phyloP scores from a whole-genome alignment of 2,329 filamentous ascomycete species.

The Pleurostoma richardsiae region DNA sequence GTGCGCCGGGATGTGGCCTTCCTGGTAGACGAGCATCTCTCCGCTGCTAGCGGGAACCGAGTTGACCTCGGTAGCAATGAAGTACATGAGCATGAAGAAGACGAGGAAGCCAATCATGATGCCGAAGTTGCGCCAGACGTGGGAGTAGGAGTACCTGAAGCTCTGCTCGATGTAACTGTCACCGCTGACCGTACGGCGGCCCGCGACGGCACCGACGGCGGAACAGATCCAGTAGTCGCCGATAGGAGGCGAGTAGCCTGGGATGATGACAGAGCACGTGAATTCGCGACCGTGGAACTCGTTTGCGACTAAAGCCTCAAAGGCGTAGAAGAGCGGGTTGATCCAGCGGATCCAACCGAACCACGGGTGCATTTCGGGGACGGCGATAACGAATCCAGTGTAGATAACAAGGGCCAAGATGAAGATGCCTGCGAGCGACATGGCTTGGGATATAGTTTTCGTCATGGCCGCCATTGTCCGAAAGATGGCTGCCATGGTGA shows the following conservation, averaged over 20 bases:
- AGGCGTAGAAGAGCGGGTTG: slow-evolving; percentile 69
- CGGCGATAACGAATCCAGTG: slow-evolving; percentile 51
- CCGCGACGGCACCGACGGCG: slow-evolving; percentile 48
- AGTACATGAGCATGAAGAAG: slow-evolving; percentile 59
- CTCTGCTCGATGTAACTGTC: slow-evolving; percentile 53
- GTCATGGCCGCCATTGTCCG: slow-evolving; percentile 68
- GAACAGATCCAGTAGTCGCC: slow-evolving; percentile 48
- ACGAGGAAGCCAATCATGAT: slow-evolving; percentile 61
- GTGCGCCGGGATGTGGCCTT: slow-evolving; percentile 43
- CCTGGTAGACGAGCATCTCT: slow-evolving; percentile 64
- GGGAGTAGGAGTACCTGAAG: slow-evolving; percentile 50
- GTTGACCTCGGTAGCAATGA: slow-evolving; percentile 60
- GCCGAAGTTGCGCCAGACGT: slow-evolving; percentile 65
- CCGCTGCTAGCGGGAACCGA: slow-evolving; percentile 57
- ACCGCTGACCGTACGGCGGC: slow-evolving; percentile 49
- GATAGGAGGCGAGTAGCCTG: slow-evolving; percentile 35
- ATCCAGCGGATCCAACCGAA: slow-evolving; percentile 72
- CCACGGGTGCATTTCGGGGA: slow-evolving; percentile 63
- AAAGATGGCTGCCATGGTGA: slow-evolving; percentile 75
- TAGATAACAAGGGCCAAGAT: slow-evolving; percentile 56
- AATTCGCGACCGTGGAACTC: slow-evolving; percentile 60
- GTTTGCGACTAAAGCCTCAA: slow-evolving; percentile 68
- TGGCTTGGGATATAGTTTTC: slow-evolving; percentile 55
- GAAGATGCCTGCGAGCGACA: slow-evolving; percentile 46
- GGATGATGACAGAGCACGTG: slow-evolving; percentile 46